Conservation (phyloP, 2,329 filamentous ascomycete species). For the Magnaporthiopsis poae region DNA sequence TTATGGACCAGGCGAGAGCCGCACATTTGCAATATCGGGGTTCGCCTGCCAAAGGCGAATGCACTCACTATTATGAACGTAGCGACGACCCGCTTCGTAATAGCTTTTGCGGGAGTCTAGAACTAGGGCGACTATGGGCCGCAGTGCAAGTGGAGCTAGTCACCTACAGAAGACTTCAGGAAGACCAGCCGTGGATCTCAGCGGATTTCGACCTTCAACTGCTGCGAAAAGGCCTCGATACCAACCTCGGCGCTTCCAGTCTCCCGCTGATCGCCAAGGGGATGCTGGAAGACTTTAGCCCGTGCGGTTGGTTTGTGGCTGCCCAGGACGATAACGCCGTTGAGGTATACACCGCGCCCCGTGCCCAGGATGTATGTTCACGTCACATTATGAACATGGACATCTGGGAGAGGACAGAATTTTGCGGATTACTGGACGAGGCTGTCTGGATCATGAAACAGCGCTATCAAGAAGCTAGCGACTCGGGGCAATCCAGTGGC, state of each 20-base stretch:
- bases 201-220: not conserved
- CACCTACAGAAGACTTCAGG: slow-evolving; percentile 5
- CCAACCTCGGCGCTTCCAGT: not conserved
- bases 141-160: slow-evolving; percentile 7
- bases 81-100: too few species aligned
- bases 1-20: not conserved
- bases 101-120: not conserved
- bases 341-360: not conserved
- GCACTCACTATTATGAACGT: too few species aligned
- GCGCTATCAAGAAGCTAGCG: too few species aligned
- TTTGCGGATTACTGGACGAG: not conserved
- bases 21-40: too few species aligned
- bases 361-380: slow-evolving; percentile 5
- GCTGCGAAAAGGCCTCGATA: not conserved
- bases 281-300: not conserved
- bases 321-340: too few species aligned
- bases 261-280: slow-evolving; percentile 4
- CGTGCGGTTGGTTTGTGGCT: not conserved
- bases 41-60: too few species aligned
- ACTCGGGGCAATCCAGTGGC: too few species aligned
- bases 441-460: too few species aligned
- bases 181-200: slow-evolving; percentile 4
- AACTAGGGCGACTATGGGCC: slow-evolving; percentile 7
- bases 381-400: slow-evolving; percentile 10
- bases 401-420: not conserved